Conservation (phyloP, 78 protist species). For the Trichosphaerium sp. region DNA sequence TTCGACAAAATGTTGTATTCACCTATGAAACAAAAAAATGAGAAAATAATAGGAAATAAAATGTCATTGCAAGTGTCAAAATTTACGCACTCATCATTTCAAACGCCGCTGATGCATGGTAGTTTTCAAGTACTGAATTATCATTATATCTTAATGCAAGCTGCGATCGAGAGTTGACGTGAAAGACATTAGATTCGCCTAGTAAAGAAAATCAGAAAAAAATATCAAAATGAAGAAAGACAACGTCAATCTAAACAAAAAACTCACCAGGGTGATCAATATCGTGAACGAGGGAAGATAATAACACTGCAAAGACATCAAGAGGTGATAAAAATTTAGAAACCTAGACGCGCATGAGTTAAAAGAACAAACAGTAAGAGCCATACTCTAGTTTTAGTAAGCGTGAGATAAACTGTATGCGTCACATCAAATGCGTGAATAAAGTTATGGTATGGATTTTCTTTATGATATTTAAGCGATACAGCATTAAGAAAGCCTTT, state of each 20-base stretch:
- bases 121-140: constrained; percentile 34
- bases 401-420: background rate
- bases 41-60: background rate
- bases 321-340: no score
- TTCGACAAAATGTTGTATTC: background rate
- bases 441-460: constrained; percentile 54
- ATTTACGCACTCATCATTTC: no score
- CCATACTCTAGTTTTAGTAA: background rate
- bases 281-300: constrained; percentile 52
- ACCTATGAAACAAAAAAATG: background rate
- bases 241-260: background rate
- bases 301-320: background rate
- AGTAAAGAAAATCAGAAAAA: background rate
- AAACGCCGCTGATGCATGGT: constrained; percentile 19
- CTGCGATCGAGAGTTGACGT: constrained; percentile 4
- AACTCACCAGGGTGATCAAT: constrained; percentile 34
- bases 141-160: constrained; percentile 52
- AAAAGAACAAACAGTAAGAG: constrained; percentile 1
- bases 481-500: background rate
- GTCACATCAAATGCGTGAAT: constrained; percentile 49
- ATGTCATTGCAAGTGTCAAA: background rate
- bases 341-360: background rate
- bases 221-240: no score
- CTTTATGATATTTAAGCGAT: background rate
- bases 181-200: constrained; percentile 16